phyloP scores from a whole-genome alignment of 768 basidiomycete species.

The Phylloporus sp. region DNA sequence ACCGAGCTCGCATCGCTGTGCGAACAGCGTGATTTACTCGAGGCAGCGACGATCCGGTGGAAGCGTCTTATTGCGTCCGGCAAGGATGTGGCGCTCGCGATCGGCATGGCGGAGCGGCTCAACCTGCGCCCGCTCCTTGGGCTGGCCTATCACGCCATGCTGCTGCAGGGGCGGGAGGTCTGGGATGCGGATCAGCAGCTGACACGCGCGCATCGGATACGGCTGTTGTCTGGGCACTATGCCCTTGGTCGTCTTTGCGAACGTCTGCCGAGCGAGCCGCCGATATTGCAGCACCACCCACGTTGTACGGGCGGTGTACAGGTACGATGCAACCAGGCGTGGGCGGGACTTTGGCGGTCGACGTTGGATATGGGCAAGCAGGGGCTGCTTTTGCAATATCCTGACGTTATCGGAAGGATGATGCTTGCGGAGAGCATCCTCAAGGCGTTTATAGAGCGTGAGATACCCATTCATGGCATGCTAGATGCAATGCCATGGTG shows the following conservation, averaged over 20 bases:
- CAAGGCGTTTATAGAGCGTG: conserved; percentile 42
- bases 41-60: conserved; percentile 42
- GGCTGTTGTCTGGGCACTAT: conserved; percentile 52
- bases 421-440: conserved; percentile 47
- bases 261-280: conserved; percentile 40
- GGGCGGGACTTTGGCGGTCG: conserved; percentile 43
- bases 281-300: conserved; percentile 39
- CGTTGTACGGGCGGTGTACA: conserved; percentile 38
- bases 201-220: conserved; percentile 46
- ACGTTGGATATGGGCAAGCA: conserved; percentile 38
- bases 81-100: conserved; percentile 43
- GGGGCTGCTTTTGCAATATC: conserved; percentile 38
- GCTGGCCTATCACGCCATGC: conserved; percentile 49
- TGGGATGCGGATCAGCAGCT: conserved; percentile 49
- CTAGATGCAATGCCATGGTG: conserved; percentile 45
- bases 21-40: conserved; percentile 42
- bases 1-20: conserved; percentile 53
- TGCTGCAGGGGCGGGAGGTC: conserved; percentile 45
- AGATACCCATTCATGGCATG: conserved; percentile 38
- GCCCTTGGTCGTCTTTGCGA: conserved; percentile 44
- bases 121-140: conserved; percentile 45
- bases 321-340: conserved; percentile 43
- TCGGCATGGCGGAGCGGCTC: conserved; percentile 45
- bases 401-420: conserved; percentile 44
- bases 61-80: conserved; percentile 44